Base-by-base conservation (phyloP, 371 early-diverging fungal genomes). In the Encephalitozoon hellem region DNA sequence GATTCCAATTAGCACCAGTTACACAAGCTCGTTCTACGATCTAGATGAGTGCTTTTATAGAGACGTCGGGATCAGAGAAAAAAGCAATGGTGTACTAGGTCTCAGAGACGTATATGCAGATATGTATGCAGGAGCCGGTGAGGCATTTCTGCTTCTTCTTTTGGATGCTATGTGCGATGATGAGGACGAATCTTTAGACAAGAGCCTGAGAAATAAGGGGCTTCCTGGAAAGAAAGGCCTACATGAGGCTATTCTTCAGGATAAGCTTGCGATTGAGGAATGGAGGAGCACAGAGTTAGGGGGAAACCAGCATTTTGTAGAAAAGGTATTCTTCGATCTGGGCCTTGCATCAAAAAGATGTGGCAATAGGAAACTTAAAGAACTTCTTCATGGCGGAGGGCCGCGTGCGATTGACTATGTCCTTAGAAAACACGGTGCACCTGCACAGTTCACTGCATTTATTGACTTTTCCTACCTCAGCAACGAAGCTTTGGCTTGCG, bases 301-400 rank as follows among this genome's bases (percentile, higher is more conserved):
- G 41, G n/a, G 1, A 25, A 69, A 69, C 4, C 51, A 52, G 25
- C 54, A 54, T 41, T 69, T 69, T 38, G 25, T 69, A 1, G 52
- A 69, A n/a, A 64, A 63, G 45, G 74, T 74, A 4, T 63, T 51
- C 34, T 51, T 30, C 12, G 74, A 74, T 21, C 32, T 74, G 30
- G 53, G 53, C 11, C n/a, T 49, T 18, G 32, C 32, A 26, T 23
- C 25, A 1, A 32, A 42, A 69, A 54, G 54, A 54, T 54, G 54
- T 54, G 38, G 51, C 15, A 23, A 34, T 21, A 49, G 39, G 28
- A 49, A 49, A n/a, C 12, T 53, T 54, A 18, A 53, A 3, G n/a
- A 59, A n/a, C 59, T 59, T 38, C 18, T 59, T 28, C 21, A 34
- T 12, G 2, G 15, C 5, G 59, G 59, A 59, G 59, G 59, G 1